phyloP scores from a whole-genome alignment of 805 yeast genomes.

The Hanseniaspora hatyaiensis region DNA sequence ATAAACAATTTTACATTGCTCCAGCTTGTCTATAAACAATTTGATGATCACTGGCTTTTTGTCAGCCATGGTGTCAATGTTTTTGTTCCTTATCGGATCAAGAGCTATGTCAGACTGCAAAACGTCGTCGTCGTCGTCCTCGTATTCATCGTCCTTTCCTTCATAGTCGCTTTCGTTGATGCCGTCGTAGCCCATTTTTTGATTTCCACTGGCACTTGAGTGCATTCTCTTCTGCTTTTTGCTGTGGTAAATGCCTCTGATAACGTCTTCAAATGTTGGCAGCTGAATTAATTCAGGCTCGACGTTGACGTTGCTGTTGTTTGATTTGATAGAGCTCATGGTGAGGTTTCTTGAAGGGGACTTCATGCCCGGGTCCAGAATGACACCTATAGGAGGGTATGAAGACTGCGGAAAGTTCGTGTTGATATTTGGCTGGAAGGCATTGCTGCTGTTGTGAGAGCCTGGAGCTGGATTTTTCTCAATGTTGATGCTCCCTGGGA shows the following conservation, averaged over 20 bases:
- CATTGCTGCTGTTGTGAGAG: too few species aligned
- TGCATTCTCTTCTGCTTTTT: background rate
- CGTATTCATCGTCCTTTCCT: slow-evolving; percentile 39
- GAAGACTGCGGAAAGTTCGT: slow-evolving; percentile 18
- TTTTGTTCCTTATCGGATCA: slow-evolving; percentile 15
- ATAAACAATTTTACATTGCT: slow-evolving; percentile 88
- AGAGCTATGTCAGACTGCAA: slow-evolving; percentile 2
- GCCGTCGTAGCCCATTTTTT: too few species aligned
- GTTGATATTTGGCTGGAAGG: slow-evolving; percentile 3
- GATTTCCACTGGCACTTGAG: background rate
- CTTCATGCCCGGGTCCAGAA: slow-evolving; percentile 6
- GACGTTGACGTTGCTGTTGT: slow-evolving; percentile 91
- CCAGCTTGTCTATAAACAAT: slow-evolving; percentile 74
- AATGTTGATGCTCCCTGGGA: too few species aligned
- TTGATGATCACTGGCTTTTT: slow-evolving; percentile 26
- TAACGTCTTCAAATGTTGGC: slow-evolving; percentile 56
- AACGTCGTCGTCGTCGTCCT: slow-evolving; percentile 6
- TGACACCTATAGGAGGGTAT: slow-evolving; percentile 13
- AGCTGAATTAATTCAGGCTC: slow-evolving; percentile 68
- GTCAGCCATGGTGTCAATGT: slow-evolving; percentile 13
- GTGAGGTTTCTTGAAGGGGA: slow-evolving; percentile 29
- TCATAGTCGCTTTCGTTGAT: slow-evolving; percentile 80
- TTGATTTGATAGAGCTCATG: slow-evolving; percentile 12
- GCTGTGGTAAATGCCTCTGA: slow-evolving; percentile 33
- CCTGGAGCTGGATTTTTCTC: too few species aligned